Base-by-base conservation (phyloP, 768 basidiomycete species). In the Calvatia gigantea region DNA sequence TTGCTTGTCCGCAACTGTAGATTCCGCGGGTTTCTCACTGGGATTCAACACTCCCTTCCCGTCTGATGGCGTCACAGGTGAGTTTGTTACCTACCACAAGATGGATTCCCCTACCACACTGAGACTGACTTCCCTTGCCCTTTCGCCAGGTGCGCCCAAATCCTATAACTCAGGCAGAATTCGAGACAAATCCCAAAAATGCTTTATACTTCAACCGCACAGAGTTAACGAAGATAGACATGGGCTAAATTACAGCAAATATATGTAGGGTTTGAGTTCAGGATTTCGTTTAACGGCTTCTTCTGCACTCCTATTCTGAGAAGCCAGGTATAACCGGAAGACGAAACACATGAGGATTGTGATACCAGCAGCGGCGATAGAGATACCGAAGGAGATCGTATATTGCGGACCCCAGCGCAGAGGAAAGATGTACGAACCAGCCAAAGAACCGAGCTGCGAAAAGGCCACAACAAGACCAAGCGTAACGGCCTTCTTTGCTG, bases 401-500 rank as follows among this genome's bases (percentile, higher is more conserved):
- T 85, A 85, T 0, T 75, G 70, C 12, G 78, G 80, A 6, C 81
- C 81, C 80, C 81, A 83, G 2, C 54, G 56, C 45, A 61, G 67
- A 8, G 77, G 80, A 75, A 78, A 82, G 38, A 79, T 63, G 58
- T 82, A 86, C 63, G 84, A 79, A 48, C 87, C 86, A n/a, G 81
- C 75, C 41, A 89, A 73, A 64, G 86, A 52, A 11, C 62, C 65
- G 6, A 66, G 73, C 83, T 82, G 41, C n/a, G 83, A 80, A 67
- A 85, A 84, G 19, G 82, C 80, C 65, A 86, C 84, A 64, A 86
- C 74, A 58, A 83, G 71, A 14, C 83, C 86, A 55, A 89, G 73
- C 14, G 85, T 81, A 25, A 86, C 82, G 6, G 85, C 82, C 9
- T 87, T 80, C 67, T 88, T 88, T 21, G 84, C 78, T 9, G 85